These are phyloP conservation scores for Artemisia argyi DNA, from an alignment of 129 eudicot species.

Conservation along the genomic window DNA sequence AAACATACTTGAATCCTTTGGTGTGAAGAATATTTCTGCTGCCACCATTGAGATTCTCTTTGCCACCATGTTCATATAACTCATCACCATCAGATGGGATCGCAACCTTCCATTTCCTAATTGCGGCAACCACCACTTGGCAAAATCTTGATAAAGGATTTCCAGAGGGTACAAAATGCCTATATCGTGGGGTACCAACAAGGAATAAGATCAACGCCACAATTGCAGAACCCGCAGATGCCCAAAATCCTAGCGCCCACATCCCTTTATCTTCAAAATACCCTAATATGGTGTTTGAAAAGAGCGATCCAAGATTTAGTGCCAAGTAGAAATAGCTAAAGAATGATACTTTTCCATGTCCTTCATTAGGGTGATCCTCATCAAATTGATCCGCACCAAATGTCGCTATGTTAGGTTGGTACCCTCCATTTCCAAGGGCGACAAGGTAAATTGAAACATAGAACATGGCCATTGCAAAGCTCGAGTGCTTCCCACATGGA, in stretches of 20 bases:
- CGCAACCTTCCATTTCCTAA: conserved; percentile 56
- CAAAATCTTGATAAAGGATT: conserved; percentile 77
- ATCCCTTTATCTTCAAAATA: conserved; percentile 73
- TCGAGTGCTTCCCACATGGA: conserved; percentile 54
- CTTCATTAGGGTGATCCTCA: conserved; percentile 59
- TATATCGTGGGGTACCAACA: conserved; percentile 62
- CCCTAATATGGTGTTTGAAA: conserved; percentile 76
- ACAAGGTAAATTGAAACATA: conserved; percentile 67
- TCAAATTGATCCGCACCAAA: conserved; percentile 94
- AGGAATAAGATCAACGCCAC: conserved; percentile 64
- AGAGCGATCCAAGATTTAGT: conserved; percentile 75
- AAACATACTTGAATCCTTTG: conserved; percentile 62
- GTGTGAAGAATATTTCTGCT: conserved; percentile 70
- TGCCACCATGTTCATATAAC: conserved; percentile 51
- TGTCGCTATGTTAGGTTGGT: conserved; percentile 85
- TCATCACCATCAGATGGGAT: conserved; percentile 52
- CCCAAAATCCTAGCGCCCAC: conserved; percentile 83
- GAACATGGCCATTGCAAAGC: conserved; percentile 47
- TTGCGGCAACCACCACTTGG: conserved; percentile 68
- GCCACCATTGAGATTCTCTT: conserved; percentile 41
- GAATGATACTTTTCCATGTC: conserved; percentile 62
- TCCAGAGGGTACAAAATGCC: conserved; percentile 63
- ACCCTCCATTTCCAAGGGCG: conserved; percentile 87
- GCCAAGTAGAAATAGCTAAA: conserved; percentile 90
- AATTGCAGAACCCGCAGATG: conserved; percentile 67